These are phyloP conservation scores for Castanopsis chinensis DNA, from an alignment of 306 rosid species.

Conservation along the genomic window DNA sequence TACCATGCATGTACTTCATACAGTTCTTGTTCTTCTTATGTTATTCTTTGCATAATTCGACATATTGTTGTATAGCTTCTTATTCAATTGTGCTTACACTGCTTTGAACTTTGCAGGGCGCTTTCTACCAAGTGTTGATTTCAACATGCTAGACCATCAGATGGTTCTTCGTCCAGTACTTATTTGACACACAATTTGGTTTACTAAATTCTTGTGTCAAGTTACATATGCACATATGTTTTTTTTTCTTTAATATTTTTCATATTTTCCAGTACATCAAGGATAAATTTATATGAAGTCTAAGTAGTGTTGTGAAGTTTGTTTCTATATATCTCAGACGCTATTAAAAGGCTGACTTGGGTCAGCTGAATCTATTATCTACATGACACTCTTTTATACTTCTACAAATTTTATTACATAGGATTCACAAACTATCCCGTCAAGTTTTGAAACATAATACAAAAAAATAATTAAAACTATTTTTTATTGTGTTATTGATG, in stretches of 20 bases:
- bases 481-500: too few relatives aligned
- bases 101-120: constrained; percentile 44
- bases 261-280: too few relatives aligned
- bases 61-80: background rate
- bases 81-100: background rate
- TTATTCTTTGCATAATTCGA: background rate
- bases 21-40: background rate
- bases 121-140: constrained; percentile 46
- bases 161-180: constrained; percentile 1
- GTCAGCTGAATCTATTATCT: background rate
- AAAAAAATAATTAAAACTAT: too few relatives aligned
- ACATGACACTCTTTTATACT: background rate
- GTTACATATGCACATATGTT: too few relatives aligned
- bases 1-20: background rate
- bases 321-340: background rate
- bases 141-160: constrained; percentile 9
- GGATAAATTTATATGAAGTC: too few relatives aligned
- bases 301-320: background rate
- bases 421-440: too few relatives aligned
- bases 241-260: too few relatives aligned
- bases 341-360: background rate
- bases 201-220: background rate
- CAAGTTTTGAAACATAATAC: too few relatives aligned
- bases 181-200: background rate
- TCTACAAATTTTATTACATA: too few relatives aligned